Base-by-base conservation (phyloP, 805 yeast genomes). In the Hanseniaspora meyeri region DNA sequence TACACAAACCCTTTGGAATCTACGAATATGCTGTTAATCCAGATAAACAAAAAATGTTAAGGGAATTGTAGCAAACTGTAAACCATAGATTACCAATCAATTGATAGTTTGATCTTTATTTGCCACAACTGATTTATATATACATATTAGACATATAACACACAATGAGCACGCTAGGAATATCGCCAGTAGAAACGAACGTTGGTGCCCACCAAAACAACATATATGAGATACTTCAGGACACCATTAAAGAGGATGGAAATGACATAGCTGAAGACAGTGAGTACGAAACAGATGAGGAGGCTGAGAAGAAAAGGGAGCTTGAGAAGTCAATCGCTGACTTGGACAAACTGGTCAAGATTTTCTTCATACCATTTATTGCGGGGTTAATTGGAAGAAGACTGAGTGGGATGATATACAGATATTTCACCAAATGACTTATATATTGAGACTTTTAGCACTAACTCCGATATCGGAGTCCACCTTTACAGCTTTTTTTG, bases 301-400 rank as follows among this genome's bases (percentile, higher is more conserved):
- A 31, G 5, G 32, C 20, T 3, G 49, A 51, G 12, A 34, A 36
- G 19, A 34, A 39, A 19, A 45, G 46, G n/a, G 57, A 46, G n/a
- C 34, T 53, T 2, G 57, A 53, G 6, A 49, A 53, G 20, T 49
- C 57, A 1, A 14, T 53, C 2, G 38, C 20, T 5, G 42, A 38
- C 43, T 16, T 53, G 32, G 31, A 39, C 34, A 53, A 53, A 29
- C 34, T 53, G 2, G 20, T 42, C 14, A 14, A 17, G 17, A 53
- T 46, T 14, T 53, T 45, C 37, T 46, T 53, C n/a, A 11, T 53
- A 12, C 57, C 57, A 12, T 46, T 53, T 39, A 24, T 53, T 19
- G 57, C 49, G 4, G 27, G 46, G 1, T 8, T 53, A 10, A 19
- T 53, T 4, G 57, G 57, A 7, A 45, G 51, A 46, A 53, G 32